Evolutionary conservation across 371 early-diverging fungal genomes (phyloP).

Genomic region (Haplosporangium sp.): DNA sequence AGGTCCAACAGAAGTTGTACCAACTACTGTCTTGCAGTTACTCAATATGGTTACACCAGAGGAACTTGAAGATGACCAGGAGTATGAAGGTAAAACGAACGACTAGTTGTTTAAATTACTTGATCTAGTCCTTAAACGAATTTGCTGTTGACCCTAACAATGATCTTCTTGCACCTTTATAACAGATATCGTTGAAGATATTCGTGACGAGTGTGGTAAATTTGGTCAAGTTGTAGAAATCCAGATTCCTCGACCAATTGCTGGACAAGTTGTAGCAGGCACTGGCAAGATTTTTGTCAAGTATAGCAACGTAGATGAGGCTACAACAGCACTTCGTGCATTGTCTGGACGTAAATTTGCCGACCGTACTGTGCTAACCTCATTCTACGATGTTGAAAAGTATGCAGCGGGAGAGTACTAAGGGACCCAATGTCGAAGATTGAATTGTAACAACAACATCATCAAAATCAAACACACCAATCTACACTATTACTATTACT

Average conservation of each 20-base stretch:
- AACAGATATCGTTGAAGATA: slow-evolving; percentile 91
- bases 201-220: slow-evolving; percentile 90
- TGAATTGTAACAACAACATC: slow-evolving; percentile 9
- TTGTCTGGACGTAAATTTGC: slow-evolving; percentile 96
- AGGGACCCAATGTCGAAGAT: neutral
- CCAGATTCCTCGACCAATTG: slow-evolving; percentile 86
- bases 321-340: slow-evolving; percentile 79
- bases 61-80: slow-evolving; percentile 89
- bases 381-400: slow-evolving; percentile 81
- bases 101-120: neutral
- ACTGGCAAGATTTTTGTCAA: slow-evolving; percentile 95
- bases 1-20: slow-evolving; percentile 65
- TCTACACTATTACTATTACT: too few species aligned
- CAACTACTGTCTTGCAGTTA: slow-evolving; percentile 85
- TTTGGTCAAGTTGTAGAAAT: slow-evolving; percentile 86
- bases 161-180: neutral
- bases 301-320: slow-evolving; percentile 70
- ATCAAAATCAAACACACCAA: neutral
- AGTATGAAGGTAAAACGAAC: slow-evolving; percentile 79
- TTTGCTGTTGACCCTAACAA: neutral
- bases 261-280: slow-evolving; percentile 68
- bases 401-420: slow-evolving; percentile 74
- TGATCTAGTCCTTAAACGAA: neutral
- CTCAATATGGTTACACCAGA: slow-evolving; percentile 95
- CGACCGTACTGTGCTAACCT: slow-evolving; percentile 92